phyloP scores from a whole-genome alignment of 2,329 filamentous ascomycete species.

The Geosmithia morbida region DNA sequence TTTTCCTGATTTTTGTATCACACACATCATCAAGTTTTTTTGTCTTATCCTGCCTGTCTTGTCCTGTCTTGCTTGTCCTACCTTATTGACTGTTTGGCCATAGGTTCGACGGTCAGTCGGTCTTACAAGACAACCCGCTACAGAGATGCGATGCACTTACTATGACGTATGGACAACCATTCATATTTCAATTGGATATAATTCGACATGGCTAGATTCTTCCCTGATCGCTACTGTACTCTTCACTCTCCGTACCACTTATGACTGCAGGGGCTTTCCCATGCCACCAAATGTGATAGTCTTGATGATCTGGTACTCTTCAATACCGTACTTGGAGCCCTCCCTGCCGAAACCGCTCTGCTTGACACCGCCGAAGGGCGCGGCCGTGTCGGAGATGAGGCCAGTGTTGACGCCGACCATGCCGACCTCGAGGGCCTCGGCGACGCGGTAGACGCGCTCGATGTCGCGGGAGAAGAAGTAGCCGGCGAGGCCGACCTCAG shows the following conservation, averaged over 20 bases:
- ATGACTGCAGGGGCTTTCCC: conserved; percentile 35
- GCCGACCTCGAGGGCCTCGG: conserved; percentile 63
- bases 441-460: conserved; percentile 43
- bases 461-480: conserved; percentile 75
- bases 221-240: background rate
- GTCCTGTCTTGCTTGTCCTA: too few species aligned
- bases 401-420: conserved; percentile 83
- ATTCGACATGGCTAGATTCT: background rate
- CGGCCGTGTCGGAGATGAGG: conserved; percentile 40
- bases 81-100: too few species aligned
- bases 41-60: too few species aligned
- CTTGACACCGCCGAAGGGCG: conserved; percentile 69
- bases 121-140: too few species aligned
- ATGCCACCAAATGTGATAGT: conserved; percentile 41
- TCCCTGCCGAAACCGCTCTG: conserved; percentile 70
- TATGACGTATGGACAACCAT: background rate
- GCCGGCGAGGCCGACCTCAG: conserved; percentile 78
- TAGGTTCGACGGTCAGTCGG: too few species aligned
- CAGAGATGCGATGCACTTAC: too few species aligned
- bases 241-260: background rate
- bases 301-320: conserved; percentile 65
- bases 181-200: background rate
- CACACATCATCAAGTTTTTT: background rate
- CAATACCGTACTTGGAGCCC: conserved; percentile 62
- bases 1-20: background rate